These are phyloP conservation scores for Scleromitrula shiraiana DNA, from an alignment of 2,329 filamentous ascomycete genomes.

Conservation along the genomic window DNA sequence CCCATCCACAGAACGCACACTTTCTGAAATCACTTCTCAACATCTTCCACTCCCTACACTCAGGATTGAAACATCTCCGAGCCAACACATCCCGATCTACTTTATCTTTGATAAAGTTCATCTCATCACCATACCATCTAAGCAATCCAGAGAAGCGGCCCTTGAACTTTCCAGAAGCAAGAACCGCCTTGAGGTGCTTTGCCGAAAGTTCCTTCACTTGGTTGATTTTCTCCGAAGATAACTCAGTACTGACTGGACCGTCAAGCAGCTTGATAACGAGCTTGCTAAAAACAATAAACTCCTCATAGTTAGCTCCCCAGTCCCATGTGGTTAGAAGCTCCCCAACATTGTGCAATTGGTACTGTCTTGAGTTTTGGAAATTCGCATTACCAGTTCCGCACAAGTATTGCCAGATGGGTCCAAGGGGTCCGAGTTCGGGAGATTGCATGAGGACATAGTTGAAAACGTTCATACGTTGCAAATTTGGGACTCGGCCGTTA, in stretches of 20 bases:
- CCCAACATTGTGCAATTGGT: constrained; percentile 2
- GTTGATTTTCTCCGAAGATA: background rate
- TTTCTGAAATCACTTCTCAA: constrained; percentile 10
- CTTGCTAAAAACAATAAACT: constrained; percentile 14
- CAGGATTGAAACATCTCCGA: constrained; percentile 2
- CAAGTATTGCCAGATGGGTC: constrained; percentile 22
- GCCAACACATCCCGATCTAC: constrained; percentile 12
- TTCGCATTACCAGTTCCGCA: constrained; percentile 14
- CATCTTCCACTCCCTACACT: constrained; percentile 13
- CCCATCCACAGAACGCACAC: constrained; percentile 12
- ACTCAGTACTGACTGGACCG: constrained; percentile 1
- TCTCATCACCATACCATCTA: constrained; percentile 12
- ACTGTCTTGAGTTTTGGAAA: constrained; percentile 10
- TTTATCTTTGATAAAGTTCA: constrained; percentile 9
- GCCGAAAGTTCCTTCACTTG: background rate
- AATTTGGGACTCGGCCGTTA: constrained; percentile 12
- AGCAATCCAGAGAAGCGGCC: constrained; percentile 11
- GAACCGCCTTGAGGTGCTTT: background rate
- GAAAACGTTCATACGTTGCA: constrained; percentile 23
- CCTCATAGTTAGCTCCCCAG: constrained; percentile 14
- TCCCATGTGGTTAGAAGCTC: constrained; percentile 19
- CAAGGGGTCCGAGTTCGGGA: constrained; percentile 16
- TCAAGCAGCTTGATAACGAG: constrained; percentile 10
- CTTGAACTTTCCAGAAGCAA: constrained; percentile 9
- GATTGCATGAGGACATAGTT: constrained; percentile 21